A percentile compares a stretch with the other conserved stretches of the same genome.
Evolutionary conservation across 331 rosid genomes (phyloP).

Genomic region (Acacia pycnantha): DNA sequence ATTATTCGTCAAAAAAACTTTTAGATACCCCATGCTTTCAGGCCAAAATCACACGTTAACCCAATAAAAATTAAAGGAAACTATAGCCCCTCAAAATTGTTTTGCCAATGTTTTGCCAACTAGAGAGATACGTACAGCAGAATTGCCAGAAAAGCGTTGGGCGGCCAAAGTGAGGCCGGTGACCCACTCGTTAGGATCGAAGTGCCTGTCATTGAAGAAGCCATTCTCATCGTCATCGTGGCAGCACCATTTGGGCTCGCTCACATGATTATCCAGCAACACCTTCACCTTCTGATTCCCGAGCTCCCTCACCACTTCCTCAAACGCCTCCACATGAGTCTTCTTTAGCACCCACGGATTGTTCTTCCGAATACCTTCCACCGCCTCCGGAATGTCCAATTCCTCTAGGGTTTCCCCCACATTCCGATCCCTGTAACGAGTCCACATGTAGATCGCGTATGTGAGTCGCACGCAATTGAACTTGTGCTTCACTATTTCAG

Average conservation of each 20-base stretch:
- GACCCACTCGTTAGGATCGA: slow-evolving; percentile 44
- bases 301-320: slow-evolving; percentile 32
- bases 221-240: slow-evolving; percentile 47
- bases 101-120: too few species aligned
- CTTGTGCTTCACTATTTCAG: slow-evolving; percentile 8
- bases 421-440: slow-evolving; percentile 6
- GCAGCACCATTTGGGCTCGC: slow-evolving; percentile 49
- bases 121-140: slow-evolving; percentile 25
- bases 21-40: too few species aligned
- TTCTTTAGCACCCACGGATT: slow-evolving; percentile 27
- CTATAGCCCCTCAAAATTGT: too few species aligned
- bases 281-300: slow-evolving; percentile 39
- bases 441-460: slow-evolving; percentile 51
- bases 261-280: slow-evolving; percentile 47
- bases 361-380: slow-evolving; percentile 27
- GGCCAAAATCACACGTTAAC: too few species aligned
- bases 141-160: slow-evolving; percentile 15
- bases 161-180: slow-evolving; percentile 38
- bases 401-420: slow-evolving; percentile 3
- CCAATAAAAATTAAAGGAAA: too few species aligned
- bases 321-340: slow-evolving; percentile 39
- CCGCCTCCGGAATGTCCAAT: slow-evolving; percentile 30
- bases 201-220: slow-evolving; percentile 44
- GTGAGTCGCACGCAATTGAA: slow-evolving; percentile 48
- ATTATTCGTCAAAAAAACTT: too few species aligned